Percentiles rank a stretch among this genome's conserved stretches.
phyloP scores from a whole-genome alignment of 2,329 filamentous ascomycete species.

The Cladophialophora bantiana region DNA sequence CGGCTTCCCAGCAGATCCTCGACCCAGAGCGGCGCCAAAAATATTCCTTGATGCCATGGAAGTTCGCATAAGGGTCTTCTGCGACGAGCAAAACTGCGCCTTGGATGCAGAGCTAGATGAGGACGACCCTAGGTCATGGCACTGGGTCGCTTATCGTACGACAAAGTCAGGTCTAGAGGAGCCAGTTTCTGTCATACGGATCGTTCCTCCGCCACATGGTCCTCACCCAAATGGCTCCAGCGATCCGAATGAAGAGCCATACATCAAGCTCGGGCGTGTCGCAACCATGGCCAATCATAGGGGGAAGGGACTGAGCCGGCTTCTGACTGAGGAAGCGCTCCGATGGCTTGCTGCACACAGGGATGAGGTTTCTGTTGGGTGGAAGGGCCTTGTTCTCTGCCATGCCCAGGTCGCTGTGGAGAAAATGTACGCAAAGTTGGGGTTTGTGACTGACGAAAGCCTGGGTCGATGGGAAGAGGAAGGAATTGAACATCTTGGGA shows the following conservation, averaged over 20 bases:
- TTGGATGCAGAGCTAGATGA: slow-evolving; percentile 77
- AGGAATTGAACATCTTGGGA: slow-evolving; percentile 82
- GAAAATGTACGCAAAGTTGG: slow-evolving; percentile 71
- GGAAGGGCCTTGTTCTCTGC: slow-evolving; percentile 77
- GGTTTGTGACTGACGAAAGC: slow-evolving; percentile 74
- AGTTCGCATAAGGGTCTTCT: slow-evolving; percentile 64
- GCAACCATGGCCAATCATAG: slow-evolving; percentile 73
- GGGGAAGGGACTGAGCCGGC: slow-evolving; percentile 67
- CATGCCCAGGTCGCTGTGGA: slow-evolving; percentile 77
- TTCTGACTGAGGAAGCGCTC: slow-evolving; percentile 72
- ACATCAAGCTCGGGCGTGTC: slow-evolving; percentile 81
- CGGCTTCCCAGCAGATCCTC: slow-evolving; percentile 38
- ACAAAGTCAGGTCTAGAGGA: slow-evolving; percentile 42
- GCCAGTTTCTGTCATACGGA: slow-evolving; percentile 77
- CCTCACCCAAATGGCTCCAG: slow-evolving; percentile 57
- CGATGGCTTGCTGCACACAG: slow-evolving; percentile 71
- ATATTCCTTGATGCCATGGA: slow-evolving; percentile 67
- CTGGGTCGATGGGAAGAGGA: slow-evolving; percentile 85
- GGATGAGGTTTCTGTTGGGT: slow-evolving; percentile 57
- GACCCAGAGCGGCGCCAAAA: slow-evolving; percentile 47
- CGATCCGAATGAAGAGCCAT: slow-evolving; percentile 64
- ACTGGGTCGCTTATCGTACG: slow-evolving; percentile 82
- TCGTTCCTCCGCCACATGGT: slow-evolving; percentile 80
- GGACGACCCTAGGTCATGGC: slow-evolving; percentile 79
- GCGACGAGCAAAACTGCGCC: slow-evolving; percentile 63